Conservation (phyloP, 192 early-diverging fungal genomes). For the Backusella westeae region DNA sequence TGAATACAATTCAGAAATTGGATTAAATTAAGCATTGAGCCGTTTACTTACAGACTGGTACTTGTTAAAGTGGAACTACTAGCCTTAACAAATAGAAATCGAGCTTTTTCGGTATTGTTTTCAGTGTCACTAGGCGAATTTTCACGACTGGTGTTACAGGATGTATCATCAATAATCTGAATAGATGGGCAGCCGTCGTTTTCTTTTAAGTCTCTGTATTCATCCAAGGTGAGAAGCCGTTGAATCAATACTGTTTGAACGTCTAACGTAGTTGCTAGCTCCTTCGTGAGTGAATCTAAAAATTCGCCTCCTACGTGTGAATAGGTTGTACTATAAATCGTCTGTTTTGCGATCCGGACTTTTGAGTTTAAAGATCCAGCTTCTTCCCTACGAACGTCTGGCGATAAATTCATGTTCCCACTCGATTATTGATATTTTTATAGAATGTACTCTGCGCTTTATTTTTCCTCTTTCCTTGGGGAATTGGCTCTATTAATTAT, state of each 20-base stretch:
- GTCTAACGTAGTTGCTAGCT: constrained; percentile 11
- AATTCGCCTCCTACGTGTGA: constrained; percentile 19
- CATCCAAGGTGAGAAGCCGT: constrained; percentile 17
- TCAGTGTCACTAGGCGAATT: background rate
- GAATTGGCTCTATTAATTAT: background rate
- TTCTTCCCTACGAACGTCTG: background rate
- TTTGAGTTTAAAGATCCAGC: background rate
- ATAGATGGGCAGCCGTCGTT: constrained; percentile 10
- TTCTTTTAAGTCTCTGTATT: constrained; percentile 15
- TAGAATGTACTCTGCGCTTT: background rate
- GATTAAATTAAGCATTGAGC: background rate
- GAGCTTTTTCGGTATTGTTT: background rate
- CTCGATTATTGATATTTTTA: background rate
- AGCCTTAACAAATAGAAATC: constrained; percentile 11
- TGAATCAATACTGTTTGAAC: constrained; percentile 27
- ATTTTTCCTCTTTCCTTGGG: background rate
- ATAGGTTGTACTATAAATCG: constrained; percentile 22
- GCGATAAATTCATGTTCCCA: background rate
- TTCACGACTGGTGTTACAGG: background rate
- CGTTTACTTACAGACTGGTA: background rate
- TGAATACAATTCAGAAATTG: background rate
- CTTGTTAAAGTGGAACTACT: background rate
- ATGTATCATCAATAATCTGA: background rate
- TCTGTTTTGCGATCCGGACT: constrained; percentile 7
- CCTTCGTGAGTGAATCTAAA: constrained; percentile 18